Conservation (phyloP, 164 flowering plant species). For the Vitis riparia region DNA sequence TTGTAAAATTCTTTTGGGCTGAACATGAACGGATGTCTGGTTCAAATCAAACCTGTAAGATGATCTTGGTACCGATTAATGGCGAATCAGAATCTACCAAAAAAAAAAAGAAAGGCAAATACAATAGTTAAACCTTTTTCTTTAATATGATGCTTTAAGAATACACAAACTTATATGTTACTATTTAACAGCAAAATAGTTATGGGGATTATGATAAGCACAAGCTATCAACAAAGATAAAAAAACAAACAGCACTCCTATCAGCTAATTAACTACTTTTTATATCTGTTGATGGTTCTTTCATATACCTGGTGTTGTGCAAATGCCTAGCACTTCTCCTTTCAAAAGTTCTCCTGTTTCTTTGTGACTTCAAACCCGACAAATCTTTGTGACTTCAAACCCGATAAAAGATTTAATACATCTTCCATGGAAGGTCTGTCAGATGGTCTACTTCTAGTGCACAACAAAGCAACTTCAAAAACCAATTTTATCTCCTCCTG, state of each 20-base stretch:
- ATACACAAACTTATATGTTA: conserved; percentile 9
- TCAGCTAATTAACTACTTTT: background rate
- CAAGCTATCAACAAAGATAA: conserved; percentile 3
- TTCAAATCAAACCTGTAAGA: too few relatives aligned
- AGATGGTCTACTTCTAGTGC: conserved; percentile 53
- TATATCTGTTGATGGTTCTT: conserved; percentile 6
- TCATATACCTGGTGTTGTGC: background rate
- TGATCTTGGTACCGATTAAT: too few relatives aligned
- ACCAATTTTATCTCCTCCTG: conserved; percentile 55
- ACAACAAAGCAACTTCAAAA: conserved; percentile 66
- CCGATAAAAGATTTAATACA: conserved; percentile 56
- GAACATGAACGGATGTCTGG: too few relatives aligned
- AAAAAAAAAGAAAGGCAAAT: too few relatives aligned
- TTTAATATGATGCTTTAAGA: background rate
- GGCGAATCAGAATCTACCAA: too few relatives aligned
- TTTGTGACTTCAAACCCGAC: conserved; percentile 38
- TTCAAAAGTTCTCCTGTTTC: conserved; percentile 9
- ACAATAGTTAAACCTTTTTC: too few relatives aligned
- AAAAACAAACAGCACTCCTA: background rate
- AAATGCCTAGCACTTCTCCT: background rate
- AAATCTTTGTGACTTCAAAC: conserved; percentile 31
- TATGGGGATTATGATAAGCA: background rate
- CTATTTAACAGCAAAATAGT: conserved; percentile 10
- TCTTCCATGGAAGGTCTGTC: conserved; percentile 81
- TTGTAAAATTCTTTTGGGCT: too few relatives aligned